A percentile compares a stretch with the other conserved stretches of the same genome.
Evolutionary conservation across 306 rosid genomes (phyloP).

Genomic region (Prosopis cineraria): DNA sequence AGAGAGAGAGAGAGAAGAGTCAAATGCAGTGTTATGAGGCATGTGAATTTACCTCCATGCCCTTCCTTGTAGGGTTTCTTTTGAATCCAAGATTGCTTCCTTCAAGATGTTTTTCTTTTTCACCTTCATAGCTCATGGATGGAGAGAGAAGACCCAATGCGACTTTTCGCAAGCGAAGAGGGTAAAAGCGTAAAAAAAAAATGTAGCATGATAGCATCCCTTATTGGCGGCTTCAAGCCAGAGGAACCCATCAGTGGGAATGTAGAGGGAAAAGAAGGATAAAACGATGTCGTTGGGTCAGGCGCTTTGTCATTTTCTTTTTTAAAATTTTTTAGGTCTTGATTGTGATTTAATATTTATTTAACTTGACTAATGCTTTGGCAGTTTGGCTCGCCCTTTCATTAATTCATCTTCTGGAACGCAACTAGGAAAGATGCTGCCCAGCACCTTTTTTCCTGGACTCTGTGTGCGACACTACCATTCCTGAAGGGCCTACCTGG

Average conservation of each 20-base stretch:
- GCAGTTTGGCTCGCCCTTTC: not conserved
- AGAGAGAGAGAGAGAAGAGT: conserved; percentile 6
- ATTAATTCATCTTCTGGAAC: conserved; percentile 31
- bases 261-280: conserved; percentile 22
- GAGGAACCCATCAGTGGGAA: conserved; percentile 8
- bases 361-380: conserved; percentile 3
- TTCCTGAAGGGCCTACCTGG: conserved; percentile 16
- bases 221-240: conserved; percentile 34
- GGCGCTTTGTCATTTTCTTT: too few relatives aligned
- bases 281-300: too few relatives aligned
- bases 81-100: conserved; percentile 22
- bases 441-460: conserved; percentile 55
- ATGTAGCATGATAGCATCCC: too few relatives aligned
- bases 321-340: too few relatives aligned
- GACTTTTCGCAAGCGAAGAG: conserved; percentile 43
- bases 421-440: conserved; percentile 48
- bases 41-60: conserved; percentile 37
- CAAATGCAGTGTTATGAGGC: conserved; percentile 22
- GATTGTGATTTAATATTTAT: conserved; percentile 17
- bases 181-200: conserved; percentile 35
- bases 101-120: conserved; percentile 32
- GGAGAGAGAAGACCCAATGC: conserved; percentile 40
- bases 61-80: conserved; percentile 25
- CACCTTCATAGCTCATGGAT: conserved; percentile 31
- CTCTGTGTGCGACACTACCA: conserved; percentile 31